A percentile compares a stretch with the other conserved stretches of the same genome.
Conservation (phyloP, 768 basidiomycete species). For the Dioszegia crocea region DNA sequence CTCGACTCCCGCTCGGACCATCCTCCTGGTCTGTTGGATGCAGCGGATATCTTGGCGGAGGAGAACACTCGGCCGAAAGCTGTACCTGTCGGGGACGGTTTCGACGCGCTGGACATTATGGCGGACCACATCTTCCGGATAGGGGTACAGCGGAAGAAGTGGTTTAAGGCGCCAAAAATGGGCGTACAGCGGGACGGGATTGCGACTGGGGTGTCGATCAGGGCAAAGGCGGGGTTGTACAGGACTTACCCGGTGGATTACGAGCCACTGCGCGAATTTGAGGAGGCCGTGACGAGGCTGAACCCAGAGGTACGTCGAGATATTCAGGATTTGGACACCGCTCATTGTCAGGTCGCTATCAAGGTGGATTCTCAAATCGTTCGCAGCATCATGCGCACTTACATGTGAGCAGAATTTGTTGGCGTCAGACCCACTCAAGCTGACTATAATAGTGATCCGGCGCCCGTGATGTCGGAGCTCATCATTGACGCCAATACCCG, state of each 20-base stretch:
- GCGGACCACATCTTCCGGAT: constrained; percentile 44
- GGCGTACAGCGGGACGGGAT: constrained; percentile 24
- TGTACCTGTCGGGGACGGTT: constrained; percentile 39
- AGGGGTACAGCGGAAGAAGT: constrained; percentile 40
- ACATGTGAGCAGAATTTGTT: constrained; percentile 50
- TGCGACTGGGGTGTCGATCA: constrained; percentile 36
- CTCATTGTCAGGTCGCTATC: constrained; percentile 55
- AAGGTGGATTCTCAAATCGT: constrained; percentile 59
- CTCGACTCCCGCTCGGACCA: background rate
- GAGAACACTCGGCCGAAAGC: constrained; percentile 16
- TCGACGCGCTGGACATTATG: constrained; percentile 46
- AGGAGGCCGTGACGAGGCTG: constrained; percentile 67
- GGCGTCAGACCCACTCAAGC: constrained; percentile 53
- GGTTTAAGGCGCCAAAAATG: constrained; percentile 39
- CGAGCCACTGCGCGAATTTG: constrained; percentile 72
- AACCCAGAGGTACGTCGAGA: constrained; percentile 60
- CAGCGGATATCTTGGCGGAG: background rate
- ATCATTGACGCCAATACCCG: constrained; percentile 70
- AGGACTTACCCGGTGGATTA: constrained; percentile 84
- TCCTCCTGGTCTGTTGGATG: background rate
- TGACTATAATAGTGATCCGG: constrained; percentile 15
- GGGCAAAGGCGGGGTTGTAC: constrained; percentile 42
- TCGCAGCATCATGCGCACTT: constrained; percentile 16
- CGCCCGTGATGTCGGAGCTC: constrained; percentile 39
- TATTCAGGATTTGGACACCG: background rate